Evolutionary conservation across 148 eudicot genomes (phyloP), one percentile per base, ranked within the genome.

Genomic region (Amaranthus cruentus): DNA sequence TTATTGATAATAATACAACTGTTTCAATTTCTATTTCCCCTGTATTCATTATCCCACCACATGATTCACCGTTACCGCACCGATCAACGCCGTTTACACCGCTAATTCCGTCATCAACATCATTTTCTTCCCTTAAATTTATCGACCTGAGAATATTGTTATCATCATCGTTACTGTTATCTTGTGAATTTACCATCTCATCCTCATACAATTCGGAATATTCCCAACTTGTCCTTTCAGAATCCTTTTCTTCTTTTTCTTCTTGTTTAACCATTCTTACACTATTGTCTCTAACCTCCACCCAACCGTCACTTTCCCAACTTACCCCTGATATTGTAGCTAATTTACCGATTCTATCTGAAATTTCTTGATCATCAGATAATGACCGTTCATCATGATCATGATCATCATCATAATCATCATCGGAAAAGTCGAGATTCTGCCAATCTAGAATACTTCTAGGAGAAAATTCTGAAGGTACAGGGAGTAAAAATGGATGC

Each of bases 221-320:
- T 83, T 79, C 83, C 76, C 47, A 67, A 72, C 60, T 53, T 11
- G 60, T 57, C 66, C 74, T 73, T 38, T 10, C 60, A 21, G 73
- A 42, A 44, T 46, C 43, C 38, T 48, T 11, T 12, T 51, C 7
- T 5, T 55, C 4, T 59, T 60, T 53, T 77, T 47, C 75, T 53
- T 62, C 46, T 59, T 11, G 8, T 66, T 61, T 52, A 11, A 55
- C 60, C 6, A 15, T 73, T 6, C 6, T 38, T 2, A 74, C 4
- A 9, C 12, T 15, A 28, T 2, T 2, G 69, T 69, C 76, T 60
- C 97, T 87, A 48, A 88, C 91, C 68, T 73, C 80, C 59, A 82
- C 65, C 97, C 97, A 92, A 42, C 85, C 92, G 66, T 84, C 91
- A 50, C 84, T 83, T 87, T 85, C 97, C 95, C 95, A 92, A 75